A percentile compares a stretch with the other conserved stretches of the same genome.
Evolutionary conservation across 2,329 filamentous ascomycete genomes (phyloP).

Genomic region (Neurospora sp.): DNA sequence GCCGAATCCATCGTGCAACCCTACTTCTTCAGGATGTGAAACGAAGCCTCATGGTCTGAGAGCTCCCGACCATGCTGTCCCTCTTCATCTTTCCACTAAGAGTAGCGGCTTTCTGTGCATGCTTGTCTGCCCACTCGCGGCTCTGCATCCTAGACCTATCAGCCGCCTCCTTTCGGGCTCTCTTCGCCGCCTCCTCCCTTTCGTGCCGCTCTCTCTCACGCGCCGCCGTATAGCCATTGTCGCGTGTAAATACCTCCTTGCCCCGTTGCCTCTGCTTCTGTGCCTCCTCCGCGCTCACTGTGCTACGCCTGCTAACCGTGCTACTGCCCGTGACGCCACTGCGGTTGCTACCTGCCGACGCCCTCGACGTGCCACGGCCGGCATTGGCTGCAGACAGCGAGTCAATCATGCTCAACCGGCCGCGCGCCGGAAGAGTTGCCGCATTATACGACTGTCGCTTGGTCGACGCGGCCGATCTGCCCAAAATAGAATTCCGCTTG

Average conservation of each 20-base stretch:
- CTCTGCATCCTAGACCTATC: slow-evolving; percentile 49
- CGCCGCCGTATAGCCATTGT: slow-evolving; percentile 36
- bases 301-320: slow-evolving; percentile 29
- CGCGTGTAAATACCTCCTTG: slow-evolving; percentile 42
- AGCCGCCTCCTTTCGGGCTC: slow-evolving; percentile 49
- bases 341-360: slow-evolving; percentile 34
- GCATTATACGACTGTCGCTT: slow-evolving; percentile 6
- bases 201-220: slow-evolving; percentile 43
- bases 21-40: neutral
- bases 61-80: neutral
- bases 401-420: slow-evolving; percentile 20
- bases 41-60: neutral
- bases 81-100: neutral
- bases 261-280: slow-evolving; percentile 42
- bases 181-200: slow-evolving; percentile 42
- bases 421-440: slow-evolving; percentile 12
- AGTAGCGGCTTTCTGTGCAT: slow-evolving; percentile 27
- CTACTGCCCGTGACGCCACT: slow-evolving; percentile 19
- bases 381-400: slow-evolving; percentile 20
- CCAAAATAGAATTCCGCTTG: slow-evolving; percentile 20
- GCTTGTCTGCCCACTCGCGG: slow-evolving; percentile 53
- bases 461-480: slow-evolving; percentile 1
- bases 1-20: neutral
- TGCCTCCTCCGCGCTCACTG: slow-evolving; percentile 31
- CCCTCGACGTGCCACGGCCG: slow-evolving; percentile 34